phyloP scores from a whole-genome alignment of 2,329 filamentous ascomycete genomes.

The Leptodontidium sp. region DNA sequence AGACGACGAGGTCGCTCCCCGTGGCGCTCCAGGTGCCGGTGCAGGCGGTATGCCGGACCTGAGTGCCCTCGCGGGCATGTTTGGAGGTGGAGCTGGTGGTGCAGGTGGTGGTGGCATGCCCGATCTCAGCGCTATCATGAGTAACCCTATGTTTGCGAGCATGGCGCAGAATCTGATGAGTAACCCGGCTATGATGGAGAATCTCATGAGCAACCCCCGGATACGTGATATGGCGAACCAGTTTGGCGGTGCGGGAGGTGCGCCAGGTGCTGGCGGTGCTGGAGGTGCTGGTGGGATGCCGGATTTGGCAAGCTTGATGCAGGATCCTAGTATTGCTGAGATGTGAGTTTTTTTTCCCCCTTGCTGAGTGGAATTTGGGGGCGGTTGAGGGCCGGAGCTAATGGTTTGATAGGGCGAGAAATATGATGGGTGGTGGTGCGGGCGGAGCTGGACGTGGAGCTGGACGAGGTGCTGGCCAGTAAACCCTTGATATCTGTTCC shows the following conservation, averaged over 20 bases:
- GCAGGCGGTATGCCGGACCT: conserved; percentile 74
- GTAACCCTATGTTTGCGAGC: conserved; percentile 96
- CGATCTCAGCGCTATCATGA: conserved; percentile 88
- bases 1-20: conserved; percentile 58
- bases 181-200: conserved; percentile 91
- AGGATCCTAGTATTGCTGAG: conserved; percentile 88
- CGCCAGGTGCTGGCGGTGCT: conserved; percentile 59
- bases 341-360: conserved; percentile 70
- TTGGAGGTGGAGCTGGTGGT: conserved; percentile 70
- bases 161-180: conserved; percentile 99
- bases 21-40: conserved; percentile 52
- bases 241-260: conserved; percentile 64
- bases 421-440: conserved; percentile 65
- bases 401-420: conserved; percentile 59
- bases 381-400: neutral
- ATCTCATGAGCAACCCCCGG: conserved; percentile 93
- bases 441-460: conserved; percentile 47
- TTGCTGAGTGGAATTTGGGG: neutral
- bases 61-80: conserved; percentile 74
- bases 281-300: conserved; percentile 80
- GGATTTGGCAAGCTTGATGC: conserved; percentile 86
- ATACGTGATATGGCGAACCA: conserved; percentile 86
- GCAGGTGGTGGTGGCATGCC: conserved; percentile 84
- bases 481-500: neutral
- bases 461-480: conserved; percentile 41